A percentile compares a stretch with the other conserved stretches of the same genome.
Evolutionary conservation across 129 eudicot genomes (phyloP).

Genomic region (Centrapalus pauciflorus): DNA sequence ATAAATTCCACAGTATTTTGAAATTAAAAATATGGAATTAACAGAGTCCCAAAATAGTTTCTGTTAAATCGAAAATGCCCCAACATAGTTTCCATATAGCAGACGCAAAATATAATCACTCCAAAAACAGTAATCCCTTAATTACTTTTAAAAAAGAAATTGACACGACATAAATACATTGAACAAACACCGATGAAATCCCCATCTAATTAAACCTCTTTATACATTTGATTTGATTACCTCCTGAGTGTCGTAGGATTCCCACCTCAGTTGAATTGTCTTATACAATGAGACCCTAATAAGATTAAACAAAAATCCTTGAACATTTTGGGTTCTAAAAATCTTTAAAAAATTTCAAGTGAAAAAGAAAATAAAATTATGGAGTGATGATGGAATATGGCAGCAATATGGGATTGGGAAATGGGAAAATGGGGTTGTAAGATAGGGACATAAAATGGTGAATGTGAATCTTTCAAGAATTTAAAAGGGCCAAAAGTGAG

Average conservation of each 20-base stretch:
- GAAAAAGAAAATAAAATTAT: not conserved
- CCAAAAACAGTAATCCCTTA: not conserved
- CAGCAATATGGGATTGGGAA: no score
- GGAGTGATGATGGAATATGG: constrained; percentile 5
- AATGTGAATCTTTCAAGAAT: not conserved
- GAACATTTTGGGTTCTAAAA: constrained; percentile 15
- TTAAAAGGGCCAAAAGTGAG: constrained; percentile 13
- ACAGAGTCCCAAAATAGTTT: constrained; percentile 16
- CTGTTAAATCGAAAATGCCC: constrained; percentile 14
- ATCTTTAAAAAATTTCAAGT: no score
- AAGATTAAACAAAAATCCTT: not conserved
- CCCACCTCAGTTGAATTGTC: not conserved
- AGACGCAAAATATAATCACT: not conserved
- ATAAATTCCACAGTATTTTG: not conserved
- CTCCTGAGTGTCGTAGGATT: not conserved
- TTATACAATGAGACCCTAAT: not conserved
- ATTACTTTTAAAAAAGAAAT: constrained; percentile 8
- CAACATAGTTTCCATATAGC: constrained; percentile 3
- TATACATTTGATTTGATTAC: constrained; percentile 1
- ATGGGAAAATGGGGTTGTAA: constrained; percentile 14
- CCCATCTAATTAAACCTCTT: constrained; percentile 17
- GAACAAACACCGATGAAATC: not conserved
- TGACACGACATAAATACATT: constrained; percentile 8
- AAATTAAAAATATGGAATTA: not conserved
- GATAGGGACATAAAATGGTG: not conserved